These are phyloP conservation scores for Cystofilobasidium macerans DNA, from an alignment of 768 basidiomycete species.

Conservation along the genomic window DNA sequence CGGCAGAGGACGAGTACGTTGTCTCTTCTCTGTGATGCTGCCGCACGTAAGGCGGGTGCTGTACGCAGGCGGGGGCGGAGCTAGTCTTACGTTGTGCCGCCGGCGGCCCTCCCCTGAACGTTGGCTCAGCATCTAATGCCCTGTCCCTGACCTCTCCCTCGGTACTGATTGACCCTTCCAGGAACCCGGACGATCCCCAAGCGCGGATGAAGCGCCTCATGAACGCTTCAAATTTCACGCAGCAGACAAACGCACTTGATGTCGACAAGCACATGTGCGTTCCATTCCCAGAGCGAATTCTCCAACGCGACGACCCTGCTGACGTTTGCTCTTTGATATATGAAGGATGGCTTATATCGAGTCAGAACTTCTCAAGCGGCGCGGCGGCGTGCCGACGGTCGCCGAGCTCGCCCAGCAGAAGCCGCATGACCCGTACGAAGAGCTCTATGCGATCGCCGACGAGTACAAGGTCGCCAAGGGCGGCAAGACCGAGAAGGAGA, in stretches of 20 bases:
- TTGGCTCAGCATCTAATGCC: no score
- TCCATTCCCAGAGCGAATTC: no score
- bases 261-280: slow-evolving; percentile 96
- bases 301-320: background rate
- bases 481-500: slow-evolving; percentile 30
- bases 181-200: slow-evolving; percentile 14
- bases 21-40: background rate
- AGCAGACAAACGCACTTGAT: slow-evolving; percentile 88
- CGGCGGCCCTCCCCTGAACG: background rate
- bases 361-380: slow-evolving; percentile 69
- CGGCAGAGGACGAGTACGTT: slow-evolving; percentile 15
- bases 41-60: no score
- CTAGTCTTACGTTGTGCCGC: no score
- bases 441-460: slow-evolving; percentile 58
- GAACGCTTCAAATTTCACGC: slow-evolving; percentile 74
- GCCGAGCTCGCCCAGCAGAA: slow-evolving; percentile 35
- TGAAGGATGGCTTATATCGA: slow-evolving; percentile 95
- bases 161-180: slow-evolving; percentile 44
- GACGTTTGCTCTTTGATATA: background rate
- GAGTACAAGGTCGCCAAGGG: slow-evolving; percentile 39
- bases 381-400: slow-evolving; percentile 45
- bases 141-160: slow-evolving; percentile 57
- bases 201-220: slow-evolving; percentile 30
- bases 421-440: slow-evolving; percentile 62
- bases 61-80: no score